A percentile compares a stretch with the other conserved stretches of the same genome.
phyloP scores from a whole-genome alignment of 2,329 filamentous ascomycete species.

The Nothophaeocryptopus gaeumannii region DNA sequence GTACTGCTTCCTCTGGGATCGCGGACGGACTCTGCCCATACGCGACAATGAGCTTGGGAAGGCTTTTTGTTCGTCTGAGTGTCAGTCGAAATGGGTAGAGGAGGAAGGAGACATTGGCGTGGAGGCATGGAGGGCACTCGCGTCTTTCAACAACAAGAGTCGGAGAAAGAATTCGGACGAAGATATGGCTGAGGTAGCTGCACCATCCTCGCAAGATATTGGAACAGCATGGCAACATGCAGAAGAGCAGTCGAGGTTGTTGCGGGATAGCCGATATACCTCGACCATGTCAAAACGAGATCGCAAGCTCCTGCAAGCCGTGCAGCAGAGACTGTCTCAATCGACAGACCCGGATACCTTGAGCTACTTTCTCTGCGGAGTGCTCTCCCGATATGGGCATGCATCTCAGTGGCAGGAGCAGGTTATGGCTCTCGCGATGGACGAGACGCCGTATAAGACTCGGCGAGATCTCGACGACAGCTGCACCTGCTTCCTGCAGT shows the following conservation, averaged over 20 bases:
- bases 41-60: constrained; percentile 40
- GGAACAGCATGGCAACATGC: constrained; percentile 23
- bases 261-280: constrained; percentile 7
- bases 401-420: constrained; percentile 32
- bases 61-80: constrained; percentile 43
- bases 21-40: constrained; percentile 41
- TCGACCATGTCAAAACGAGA: constrained; percentile 11
- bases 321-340: constrained; percentile 13
- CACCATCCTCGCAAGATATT: constrained; percentile 23
- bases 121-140: constrained; percentile 29
- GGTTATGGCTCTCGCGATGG: constrained; percentile 40
- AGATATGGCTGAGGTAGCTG: constrained; percentile 10
- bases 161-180: constrained; percentile 9
- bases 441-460: constrained; percentile 43
- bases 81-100: constrained; percentile 37
- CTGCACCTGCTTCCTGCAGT: constrained; percentile 43
- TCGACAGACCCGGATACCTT: constrained; percentile 39
- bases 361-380: constrained; percentile 42
- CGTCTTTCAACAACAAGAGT: constrained; percentile 23
- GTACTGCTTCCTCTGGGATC: constrained; percentile 47
- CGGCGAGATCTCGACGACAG: constrained; percentile 40
- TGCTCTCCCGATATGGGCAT: constrained; percentile 35
- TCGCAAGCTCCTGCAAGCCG: constrained; percentile 11
- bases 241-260: constrained; percentile 14
- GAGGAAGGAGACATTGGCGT: constrained; percentile 30